A percentile compares a stretch with the other conserved stretches of the same genome.
phyloP scores from a whole-genome alignment of 352 stramenopile genomes.

The Phytophthora citrophthora region DNA sequence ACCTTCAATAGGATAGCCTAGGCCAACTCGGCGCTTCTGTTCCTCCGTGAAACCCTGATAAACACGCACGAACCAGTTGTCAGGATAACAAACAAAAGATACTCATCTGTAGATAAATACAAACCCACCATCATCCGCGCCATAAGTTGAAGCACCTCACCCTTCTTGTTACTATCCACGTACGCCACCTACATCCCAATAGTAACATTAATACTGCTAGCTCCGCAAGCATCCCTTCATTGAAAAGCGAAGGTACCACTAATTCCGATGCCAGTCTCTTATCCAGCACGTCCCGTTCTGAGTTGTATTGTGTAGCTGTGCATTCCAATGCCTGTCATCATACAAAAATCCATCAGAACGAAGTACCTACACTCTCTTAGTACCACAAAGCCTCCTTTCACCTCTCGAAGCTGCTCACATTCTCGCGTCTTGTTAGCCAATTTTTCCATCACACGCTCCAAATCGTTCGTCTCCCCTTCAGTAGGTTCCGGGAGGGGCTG shows the following conservation, averaged over 20 bases:
- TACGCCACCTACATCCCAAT: conserved; percentile 58
- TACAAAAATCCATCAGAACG: neutral
- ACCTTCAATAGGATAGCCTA: conserved; percentile 56
- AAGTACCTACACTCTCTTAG: neutral
- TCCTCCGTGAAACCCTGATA: conserved; percentile 67
- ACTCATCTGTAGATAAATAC: neutral
- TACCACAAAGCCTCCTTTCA: conserved; percentile 9
- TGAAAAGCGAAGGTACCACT: conserved; percentile 40
- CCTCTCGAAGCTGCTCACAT: conserved; percentile 76
- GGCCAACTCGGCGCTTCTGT: conserved; percentile 66
- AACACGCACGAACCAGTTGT: neutral
- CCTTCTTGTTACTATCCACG: conserved; percentile 73
- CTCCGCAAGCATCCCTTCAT: neutral
- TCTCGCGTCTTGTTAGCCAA: conserved; percentile 70
- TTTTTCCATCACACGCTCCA: conserved; percentile 58
- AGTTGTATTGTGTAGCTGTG: conserved; percentile 57
- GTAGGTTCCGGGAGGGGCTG: conserved; percentile 5
- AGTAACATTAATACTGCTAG: neutral
- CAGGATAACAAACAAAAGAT: neutral
- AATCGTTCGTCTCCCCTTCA: conserved; percentile 41
- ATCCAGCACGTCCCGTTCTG: conserved; percentile 66
- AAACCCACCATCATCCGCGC: conserved; percentile 70
- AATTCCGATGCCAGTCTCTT: conserved; percentile 76
- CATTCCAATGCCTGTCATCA: conserved; percentile 60
- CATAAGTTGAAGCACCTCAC: conserved; percentile 75